These are phyloP conservation scores for Gnaphalium uliginosum DNA, from an alignment of 129 eudicot genomes.

Conservation along the genomic window DNA sequence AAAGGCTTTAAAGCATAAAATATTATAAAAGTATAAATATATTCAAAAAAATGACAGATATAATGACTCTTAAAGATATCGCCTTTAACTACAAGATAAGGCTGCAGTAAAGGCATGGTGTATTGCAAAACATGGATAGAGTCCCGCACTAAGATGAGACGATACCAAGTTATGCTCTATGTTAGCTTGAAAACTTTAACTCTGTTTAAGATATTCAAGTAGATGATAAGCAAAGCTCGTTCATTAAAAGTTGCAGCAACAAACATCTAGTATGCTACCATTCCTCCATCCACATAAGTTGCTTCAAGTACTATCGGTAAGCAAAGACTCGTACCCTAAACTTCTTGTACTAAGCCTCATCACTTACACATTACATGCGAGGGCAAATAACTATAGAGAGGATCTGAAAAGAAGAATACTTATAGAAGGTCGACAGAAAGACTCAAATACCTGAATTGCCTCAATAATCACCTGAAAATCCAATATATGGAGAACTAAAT, in stretches of 20 bases:
- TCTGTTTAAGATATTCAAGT: background rate
- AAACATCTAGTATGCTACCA: background rate
- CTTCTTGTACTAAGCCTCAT: background rate
- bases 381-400: background rate
- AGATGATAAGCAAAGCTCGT: background rate
- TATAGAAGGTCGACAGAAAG: background rate
- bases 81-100: background rate
- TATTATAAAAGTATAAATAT: too few relatives aligned
- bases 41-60: background rate
- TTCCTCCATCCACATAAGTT: background rate
- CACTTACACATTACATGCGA: background rate
- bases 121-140: slow-evolving; percentile 6
- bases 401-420: slow-evolving; percentile 1
- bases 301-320: background rate
- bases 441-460: background rate
- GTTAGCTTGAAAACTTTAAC: background rate
- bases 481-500: background rate
- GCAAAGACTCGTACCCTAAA: background rate
- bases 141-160: slow-evolving; percentile 4
- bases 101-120: background rate
- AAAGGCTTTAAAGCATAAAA: background rate
- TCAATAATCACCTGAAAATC: background rate
- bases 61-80: background rate
- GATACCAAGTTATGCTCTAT: background rate
- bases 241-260: background rate